Percentiles rank a stretch among this genome's conserved stretches.
phyloP scores from a whole-genome alignment of 768 basidiomycete species.

The Lactarius hengduanensis region DNA sequence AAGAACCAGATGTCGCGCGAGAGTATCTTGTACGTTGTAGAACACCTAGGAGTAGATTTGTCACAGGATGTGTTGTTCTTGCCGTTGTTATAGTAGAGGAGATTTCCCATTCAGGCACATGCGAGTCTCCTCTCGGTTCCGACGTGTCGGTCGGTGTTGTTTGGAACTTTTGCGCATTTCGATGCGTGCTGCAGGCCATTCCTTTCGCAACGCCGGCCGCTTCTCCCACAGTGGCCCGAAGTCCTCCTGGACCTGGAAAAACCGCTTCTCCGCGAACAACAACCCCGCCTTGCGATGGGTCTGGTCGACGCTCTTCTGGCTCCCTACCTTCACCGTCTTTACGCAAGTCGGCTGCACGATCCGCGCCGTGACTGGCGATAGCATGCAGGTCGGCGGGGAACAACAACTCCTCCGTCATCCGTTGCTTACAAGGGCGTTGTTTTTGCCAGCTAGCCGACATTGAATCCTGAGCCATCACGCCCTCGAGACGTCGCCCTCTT shows the following conservation, averaged over 20 bases:
- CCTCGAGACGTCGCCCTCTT: slow-evolving; percentile 26
- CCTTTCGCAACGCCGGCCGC: slow-evolving; percentile 5
- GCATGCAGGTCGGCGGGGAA: slow-evolving; percentile 28
- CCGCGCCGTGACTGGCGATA: slow-evolving; percentile 24
- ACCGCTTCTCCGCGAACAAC: background rate
- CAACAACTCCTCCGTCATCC: background rate
- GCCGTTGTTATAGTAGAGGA: background rate
- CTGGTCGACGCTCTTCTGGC: slow-evolving; percentile 20
- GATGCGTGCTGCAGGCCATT: slow-evolving; percentile 10
- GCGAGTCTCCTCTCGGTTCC: too few species aligned
- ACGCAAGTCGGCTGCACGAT: slow-evolving; percentile 24
- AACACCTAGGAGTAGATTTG: slow-evolving; percentile 32
- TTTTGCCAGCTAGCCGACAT: slow-evolving; percentile 27
- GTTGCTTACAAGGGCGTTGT: background rate
- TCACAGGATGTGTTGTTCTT: slow-evolving; percentile 30
- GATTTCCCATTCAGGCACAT: background rate
- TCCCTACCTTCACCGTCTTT: slow-evolving; percentile 21
- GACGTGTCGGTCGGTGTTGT: background rate
- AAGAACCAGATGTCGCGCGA: slow-evolving; percentile 14
- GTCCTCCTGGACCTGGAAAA: slow-evolving; percentile 9
- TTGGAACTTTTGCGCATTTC: background rate
- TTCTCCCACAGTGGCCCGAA: slow-evolving; percentile 7
- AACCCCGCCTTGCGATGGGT: slow-evolving; percentile 10
- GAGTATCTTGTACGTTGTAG: slow-evolving; percentile 27
- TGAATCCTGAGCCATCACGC: slow-evolving; percentile 26